Conservation (phyloP, 2,329 filamentous ascomycete species). For the Verticillium zaregamsianum region DNA sequence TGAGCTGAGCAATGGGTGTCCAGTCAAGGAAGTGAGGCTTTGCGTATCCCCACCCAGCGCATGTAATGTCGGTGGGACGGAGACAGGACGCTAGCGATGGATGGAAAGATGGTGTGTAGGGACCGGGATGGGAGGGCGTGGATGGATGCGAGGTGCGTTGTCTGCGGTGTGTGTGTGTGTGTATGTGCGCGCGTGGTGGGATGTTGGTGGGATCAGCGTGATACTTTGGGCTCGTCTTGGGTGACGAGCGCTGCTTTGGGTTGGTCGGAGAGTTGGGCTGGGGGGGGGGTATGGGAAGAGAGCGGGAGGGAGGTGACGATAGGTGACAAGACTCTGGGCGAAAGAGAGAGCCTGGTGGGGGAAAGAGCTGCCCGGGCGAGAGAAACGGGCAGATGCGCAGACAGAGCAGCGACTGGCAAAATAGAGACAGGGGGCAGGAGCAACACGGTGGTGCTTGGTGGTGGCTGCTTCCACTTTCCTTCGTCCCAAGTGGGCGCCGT, state of each 20-base stretch:
- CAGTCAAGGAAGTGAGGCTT: conserved; percentile 17
- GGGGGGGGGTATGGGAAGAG: background rate
- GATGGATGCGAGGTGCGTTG: conserved; percentile 4
- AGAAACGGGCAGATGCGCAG: background rate
- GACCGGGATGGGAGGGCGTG: conserved; percentile 3
- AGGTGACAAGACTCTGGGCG: background rate
- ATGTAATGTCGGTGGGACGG: conserved; percentile 15
- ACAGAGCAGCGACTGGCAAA: background rate
- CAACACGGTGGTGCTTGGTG: background rate
- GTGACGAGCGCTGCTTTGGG: background rate
- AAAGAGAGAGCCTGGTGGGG: background rate
- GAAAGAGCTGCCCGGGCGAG: background rate
- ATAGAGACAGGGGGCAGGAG: background rate
- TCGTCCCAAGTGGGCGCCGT: background rate
- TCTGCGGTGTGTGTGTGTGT: conserved; percentile 4
- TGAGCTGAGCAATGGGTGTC: conserved; percentile 10
- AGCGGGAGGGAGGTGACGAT: background rate
- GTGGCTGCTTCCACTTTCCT: background rate
- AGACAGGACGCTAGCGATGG: conserved; percentile 12
- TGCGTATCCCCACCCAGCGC: conserved; percentile 7
- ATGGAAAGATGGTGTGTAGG: conserved; percentile 2
- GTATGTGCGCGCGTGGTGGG: background rate
- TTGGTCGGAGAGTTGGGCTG: background rate
- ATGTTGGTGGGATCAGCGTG: background rate
- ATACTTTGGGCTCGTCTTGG: background rate